These are phyloP conservation scores for Astrothelium macrocarpum DNA, from an alignment of 495 filamentous ascomycete species.

Conservation along the genomic window DNA sequence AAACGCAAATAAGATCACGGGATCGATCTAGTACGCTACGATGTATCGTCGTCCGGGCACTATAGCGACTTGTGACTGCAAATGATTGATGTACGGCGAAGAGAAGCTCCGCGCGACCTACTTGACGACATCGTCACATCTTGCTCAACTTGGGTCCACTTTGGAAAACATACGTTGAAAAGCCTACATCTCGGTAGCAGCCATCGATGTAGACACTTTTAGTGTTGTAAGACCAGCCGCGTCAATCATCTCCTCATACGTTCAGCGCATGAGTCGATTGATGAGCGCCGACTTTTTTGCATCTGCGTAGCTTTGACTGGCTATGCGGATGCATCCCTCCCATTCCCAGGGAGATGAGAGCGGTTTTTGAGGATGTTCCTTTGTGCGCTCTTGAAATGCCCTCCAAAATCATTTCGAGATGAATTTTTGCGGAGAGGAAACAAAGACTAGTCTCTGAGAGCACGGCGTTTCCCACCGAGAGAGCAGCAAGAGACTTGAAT, in stretches of 20 bases:
- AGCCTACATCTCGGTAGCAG: conserved; percentile 45
- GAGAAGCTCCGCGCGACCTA: not conserved
- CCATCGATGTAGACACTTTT: conserved; percentile 19
- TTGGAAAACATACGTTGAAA: conserved; percentile 11
- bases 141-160: not conserved
- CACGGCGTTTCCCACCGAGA: conserved; percentile 45
- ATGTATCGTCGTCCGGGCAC: not conserved
- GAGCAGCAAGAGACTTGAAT: not conserved
- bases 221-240: conserved; percentile 53
- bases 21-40: not conserved
- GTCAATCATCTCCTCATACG: conserved; percentile 50
- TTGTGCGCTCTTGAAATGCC: conserved; percentile 60
- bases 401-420: conserved; percentile 31
- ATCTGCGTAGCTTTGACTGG: conserved; percentile 27
- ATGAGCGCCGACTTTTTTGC: conserved; percentile 53
- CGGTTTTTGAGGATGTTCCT: conserved; percentile 80
- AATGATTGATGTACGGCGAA: not conserved
- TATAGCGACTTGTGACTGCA: not conserved
- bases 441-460: conserved; percentile 81
- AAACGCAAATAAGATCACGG: not conserved
- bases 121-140: not conserved
- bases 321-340: conserved; percentile 29
- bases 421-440: conserved; percentile 50
- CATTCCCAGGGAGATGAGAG: conserved; percentile 37
- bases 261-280: conserved; percentile 43